Evolutionary conservation across 1,284 basidiomycete genomes (phyloP).

Genomic region (Cutaneotrichosporon sp.): DNA sequence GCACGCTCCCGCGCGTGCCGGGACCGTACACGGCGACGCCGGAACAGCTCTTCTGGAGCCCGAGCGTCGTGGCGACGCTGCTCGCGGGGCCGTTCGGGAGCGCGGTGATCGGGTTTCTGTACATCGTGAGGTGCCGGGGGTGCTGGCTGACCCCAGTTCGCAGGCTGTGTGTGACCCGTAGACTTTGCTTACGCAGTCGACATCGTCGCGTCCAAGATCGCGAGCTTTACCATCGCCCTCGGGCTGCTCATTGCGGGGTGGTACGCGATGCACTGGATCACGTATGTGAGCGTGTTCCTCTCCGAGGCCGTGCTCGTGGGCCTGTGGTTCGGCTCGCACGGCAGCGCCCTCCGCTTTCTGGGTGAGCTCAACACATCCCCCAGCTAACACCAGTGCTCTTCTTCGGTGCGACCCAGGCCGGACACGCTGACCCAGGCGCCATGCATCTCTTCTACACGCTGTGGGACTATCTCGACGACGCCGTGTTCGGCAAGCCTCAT

Average conservation of each 20-base stretch:
- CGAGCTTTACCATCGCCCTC: conserved; percentile 50
- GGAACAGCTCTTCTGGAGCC: not conserved
- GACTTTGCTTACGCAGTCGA: too few relatives aligned
- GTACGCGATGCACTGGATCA: conserved; percentile 48
- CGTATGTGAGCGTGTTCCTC: conserved; percentile 47
- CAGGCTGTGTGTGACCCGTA: too few relatives aligned
- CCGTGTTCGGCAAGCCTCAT: conserved; percentile 51
- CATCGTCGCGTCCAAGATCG: conserved; percentile 52
- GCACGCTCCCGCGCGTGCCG: not conserved
- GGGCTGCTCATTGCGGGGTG: conserved; percentile 48
- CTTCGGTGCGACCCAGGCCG: conserved; percentile 20
- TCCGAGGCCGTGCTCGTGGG: conserved; percentile 52
- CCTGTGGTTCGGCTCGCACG: conserved; percentile 53
- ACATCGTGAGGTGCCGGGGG: too few relatives aligned
- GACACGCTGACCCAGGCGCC: conserved; percentile 37
- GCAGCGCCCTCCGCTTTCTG: conserved; percentile 51
- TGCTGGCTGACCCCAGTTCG: conserved; percentile 8
- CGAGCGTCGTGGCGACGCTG: conserved; percentile 37
- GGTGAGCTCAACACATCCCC: too few relatives aligned
- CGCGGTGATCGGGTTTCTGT: conserved; percentile 46
- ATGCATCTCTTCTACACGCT: conserved; percentile 54
- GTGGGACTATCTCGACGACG: conserved; percentile 53
- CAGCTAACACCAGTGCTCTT: conserved; percentile 23
- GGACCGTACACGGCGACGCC: not conserved
- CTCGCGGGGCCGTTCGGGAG: conserved; percentile 49